Conservation (phyloP, 2,329 filamentous ascomycete genomes). For the Coniochaeta sp. region DNA sequence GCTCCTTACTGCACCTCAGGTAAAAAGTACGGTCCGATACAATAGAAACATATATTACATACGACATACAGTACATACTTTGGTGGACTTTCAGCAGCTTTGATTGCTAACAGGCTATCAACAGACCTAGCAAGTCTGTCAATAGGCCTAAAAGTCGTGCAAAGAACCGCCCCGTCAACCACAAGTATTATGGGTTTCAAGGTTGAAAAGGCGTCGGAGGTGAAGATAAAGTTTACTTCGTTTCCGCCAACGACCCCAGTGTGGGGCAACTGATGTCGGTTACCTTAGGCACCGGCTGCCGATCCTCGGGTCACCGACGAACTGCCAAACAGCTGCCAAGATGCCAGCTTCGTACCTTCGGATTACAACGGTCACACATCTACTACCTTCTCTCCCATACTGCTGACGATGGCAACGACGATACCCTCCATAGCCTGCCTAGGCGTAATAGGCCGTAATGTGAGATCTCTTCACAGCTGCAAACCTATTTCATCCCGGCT, state of each 20-base stretch:
- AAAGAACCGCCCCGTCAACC: neutral
- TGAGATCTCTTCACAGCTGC: conserved; percentile 32
- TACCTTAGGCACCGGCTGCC: too few relatives aligned
- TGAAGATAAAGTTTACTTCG: neutral
- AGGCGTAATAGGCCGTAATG: conserved; percentile 88
- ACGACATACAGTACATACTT: too few relatives aligned
- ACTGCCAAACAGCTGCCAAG: too few relatives aligned
- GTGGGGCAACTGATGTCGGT: too few relatives aligned
- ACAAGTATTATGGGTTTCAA: too few relatives aligned
- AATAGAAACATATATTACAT: too few relatives aligned
- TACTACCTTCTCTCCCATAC: neutral
- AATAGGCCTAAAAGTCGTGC: neutral
- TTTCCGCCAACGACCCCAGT: neutral
- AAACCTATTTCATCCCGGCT: conserved; percentile 2
- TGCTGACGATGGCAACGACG: conserved; percentile 43
- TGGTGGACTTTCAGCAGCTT: too few relatives aligned
- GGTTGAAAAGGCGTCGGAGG: neutral
- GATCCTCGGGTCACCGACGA: too few relatives aligned
- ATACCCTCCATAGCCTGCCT: conserved; percentile 85
- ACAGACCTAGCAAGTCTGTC: neutral
- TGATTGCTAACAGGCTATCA: too few relatives aligned
- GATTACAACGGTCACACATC: neutral
- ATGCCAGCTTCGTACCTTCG: neutral
- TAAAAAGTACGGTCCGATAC: too few relatives aligned
- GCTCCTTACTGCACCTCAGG: too few relatives aligned